Percentiles rank a stretch among this genome's conserved stretches.
Conservation (phyloP, 352 stramenopile genomes). For the Phytophthora foliorum region DNA sequence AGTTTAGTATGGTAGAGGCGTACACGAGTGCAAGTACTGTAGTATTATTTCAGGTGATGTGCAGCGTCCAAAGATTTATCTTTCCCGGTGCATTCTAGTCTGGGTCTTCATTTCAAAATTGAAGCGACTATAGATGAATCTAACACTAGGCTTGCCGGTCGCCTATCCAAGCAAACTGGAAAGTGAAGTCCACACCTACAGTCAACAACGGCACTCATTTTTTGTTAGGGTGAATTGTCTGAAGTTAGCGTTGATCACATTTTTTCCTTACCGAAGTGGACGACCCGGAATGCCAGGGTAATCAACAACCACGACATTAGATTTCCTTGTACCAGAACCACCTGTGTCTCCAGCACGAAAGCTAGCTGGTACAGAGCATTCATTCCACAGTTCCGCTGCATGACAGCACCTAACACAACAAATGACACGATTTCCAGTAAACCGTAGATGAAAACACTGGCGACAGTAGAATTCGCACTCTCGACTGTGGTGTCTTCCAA, state of each 20-base stretch:
- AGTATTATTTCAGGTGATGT: too few species aligned
- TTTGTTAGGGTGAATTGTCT: not conserved
- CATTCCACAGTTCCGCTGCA: conserved; percentile 19
- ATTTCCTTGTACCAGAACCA: not conserved
- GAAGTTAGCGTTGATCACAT: not conserved
- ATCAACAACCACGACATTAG: not conserved
- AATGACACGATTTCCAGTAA: conserved; percentile 34
- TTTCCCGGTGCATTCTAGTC: too few species aligned
- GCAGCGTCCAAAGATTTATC: too few species aligned
- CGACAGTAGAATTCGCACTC: not conserved
- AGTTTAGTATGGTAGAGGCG: too few species aligned
- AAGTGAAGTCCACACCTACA: not conserved
- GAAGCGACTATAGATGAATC: too few species aligned
- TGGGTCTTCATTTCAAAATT: too few species aligned
- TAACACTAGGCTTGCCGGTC: not conserved
- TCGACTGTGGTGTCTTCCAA: not conserved
- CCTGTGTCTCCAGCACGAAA: not conserved
- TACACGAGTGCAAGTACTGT: too few species aligned
- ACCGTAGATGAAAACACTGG: conserved; percentile 22
- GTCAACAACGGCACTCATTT: not conserved
- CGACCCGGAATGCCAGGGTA: not conserved
- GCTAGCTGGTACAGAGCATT: not conserved
- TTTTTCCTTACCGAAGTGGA: not conserved
- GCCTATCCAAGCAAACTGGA: not conserved
- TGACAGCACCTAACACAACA: conserved; percentile 3